phyloP scores from a whole-genome alignment of 108 stramenopile species.

The Cylindrotheca fusiformis region DNA sequence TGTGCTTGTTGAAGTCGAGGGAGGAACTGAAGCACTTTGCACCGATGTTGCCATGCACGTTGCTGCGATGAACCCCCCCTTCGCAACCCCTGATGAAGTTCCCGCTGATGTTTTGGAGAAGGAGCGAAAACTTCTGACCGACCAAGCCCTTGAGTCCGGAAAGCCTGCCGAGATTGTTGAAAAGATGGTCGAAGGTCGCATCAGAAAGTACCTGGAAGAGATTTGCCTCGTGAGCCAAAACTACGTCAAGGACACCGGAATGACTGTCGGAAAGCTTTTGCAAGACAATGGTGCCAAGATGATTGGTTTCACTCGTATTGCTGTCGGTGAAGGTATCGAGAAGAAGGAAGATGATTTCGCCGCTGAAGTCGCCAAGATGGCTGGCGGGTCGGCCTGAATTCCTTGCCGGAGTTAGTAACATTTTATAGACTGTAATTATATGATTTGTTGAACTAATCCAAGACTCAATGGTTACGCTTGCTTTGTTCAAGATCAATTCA shows the following conservation, averaged over 20 bases:
- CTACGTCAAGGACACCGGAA: constrained; percentile 72
- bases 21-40: constrained; percentile 44
- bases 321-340: constrained; percentile 82
- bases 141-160: constrained; percentile 62
- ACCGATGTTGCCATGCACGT: constrained; percentile 80
- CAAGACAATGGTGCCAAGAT: constrained; percentile 73
- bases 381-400: constrained; percentile 9
- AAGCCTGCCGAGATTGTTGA: constrained; percentile 79
- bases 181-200: constrained; percentile 83
- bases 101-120: constrained; percentile 73
- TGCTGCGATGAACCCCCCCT: constrained; percentile 76
- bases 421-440: not conserved
- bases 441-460: not conserved
- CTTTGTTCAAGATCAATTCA: no score
- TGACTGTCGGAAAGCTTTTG: constrained; percentile 70
- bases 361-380: constrained; percentile 78
- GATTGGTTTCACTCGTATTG: constrained; percentile 68
- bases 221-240: constrained; percentile 71
- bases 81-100: constrained; percentile 70
- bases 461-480: no score
- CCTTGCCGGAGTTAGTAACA: no score
- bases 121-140: constrained; percentile 60
- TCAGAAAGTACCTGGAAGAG: constrained; percentile 77
- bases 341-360: constrained; percentile 80
- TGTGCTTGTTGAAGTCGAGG: constrained; percentile 60